Percentiles rank a stretch among this genome's conserved stretches.
Conservation (phyloP, 352 stramenopile genomes). For the Pythium dissotocum region DNA sequence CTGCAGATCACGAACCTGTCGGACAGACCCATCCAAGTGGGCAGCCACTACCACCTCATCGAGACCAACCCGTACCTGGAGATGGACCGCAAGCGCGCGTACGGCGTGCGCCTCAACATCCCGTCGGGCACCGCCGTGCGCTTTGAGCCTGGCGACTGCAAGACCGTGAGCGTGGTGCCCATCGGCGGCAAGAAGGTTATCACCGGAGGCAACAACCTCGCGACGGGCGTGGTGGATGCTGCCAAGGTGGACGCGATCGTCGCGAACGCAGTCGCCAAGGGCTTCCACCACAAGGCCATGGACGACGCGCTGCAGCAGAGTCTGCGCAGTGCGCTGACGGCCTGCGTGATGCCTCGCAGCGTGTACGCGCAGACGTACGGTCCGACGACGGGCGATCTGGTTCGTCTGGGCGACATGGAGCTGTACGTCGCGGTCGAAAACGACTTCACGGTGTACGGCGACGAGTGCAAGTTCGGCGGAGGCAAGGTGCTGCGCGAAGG, state of each 20-base stretch:
- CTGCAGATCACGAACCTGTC: conserved; percentile 94
- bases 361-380: conserved; percentile 92
- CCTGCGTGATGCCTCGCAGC: conserved; percentile 58
- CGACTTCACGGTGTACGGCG: conserved; percentile 81
- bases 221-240: conserved; percentile 71
- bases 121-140: conserved; percentile 90
- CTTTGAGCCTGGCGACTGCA: conserved; percentile 96
- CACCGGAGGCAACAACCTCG: conserved; percentile 89
- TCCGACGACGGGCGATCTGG: conserved; percentile 92
- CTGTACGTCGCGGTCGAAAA: conserved; percentile 91
- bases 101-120: conserved; percentile 95
- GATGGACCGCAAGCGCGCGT: conserved; percentile 92
- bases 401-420: conserved; percentile 93
- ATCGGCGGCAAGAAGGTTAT: conserved; percentile 92
- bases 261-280: conserved; percentile 43
- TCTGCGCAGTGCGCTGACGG: conserved; percentile 5
- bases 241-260: conserved; percentile 60
- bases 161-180: conserved; percentile 93
- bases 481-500: conserved; percentile 91
- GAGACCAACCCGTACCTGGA: conserved; percentile 95
- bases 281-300: conserved; percentile 62
- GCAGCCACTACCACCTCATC: conserved; percentile 96
- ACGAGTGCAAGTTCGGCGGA: conserved; percentile 95
- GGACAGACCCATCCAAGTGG: conserved; percentile 94
- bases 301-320: conserved; percentile 18